A percentile compares a stretch with the other conserved stretches of the same genome.
Conservation (phyloP, 768 basidiomycete genomes). For the Boletus reticulatus region DNA sequence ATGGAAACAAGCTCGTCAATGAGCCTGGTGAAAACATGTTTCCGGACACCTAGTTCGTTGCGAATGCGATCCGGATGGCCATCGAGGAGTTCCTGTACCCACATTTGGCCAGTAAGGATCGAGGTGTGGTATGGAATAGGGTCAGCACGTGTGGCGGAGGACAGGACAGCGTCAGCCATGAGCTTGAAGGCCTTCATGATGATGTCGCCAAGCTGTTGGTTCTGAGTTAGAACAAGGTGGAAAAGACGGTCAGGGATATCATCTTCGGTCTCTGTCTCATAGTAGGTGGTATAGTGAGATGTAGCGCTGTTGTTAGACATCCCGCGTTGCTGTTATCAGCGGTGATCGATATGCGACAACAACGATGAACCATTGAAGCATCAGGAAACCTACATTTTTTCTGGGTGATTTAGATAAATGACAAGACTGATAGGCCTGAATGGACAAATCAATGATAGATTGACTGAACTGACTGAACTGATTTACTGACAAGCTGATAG, state of each 20-base stretch:
- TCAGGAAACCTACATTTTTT: too few relatives aligned
- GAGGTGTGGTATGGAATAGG: background rate
- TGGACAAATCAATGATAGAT: too few relatives aligned
- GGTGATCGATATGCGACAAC: too few relatives aligned
- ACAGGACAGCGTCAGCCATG: background rate
- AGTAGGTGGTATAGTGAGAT: background rate
- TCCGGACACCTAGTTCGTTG: background rate
- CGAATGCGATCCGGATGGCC: background rate
- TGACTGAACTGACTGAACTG: too few relatives aligned
- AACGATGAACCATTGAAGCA: too few relatives aligned
- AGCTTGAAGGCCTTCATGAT: background rate
- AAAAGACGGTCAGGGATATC: background rate
- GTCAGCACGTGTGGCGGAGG: background rate
- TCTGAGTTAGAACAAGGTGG: background rate
- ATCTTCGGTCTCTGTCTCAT: background rate
- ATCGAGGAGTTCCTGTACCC: conserved; percentile 1
- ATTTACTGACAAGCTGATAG: too few relatives aligned
- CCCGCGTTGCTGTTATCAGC: background rate
- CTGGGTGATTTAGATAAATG: too few relatives aligned
- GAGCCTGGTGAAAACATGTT: background rate
- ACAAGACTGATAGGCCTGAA: too few relatives aligned
- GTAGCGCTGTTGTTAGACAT: background rate
- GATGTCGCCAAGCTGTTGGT: background rate
- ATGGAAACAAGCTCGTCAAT: background rate
- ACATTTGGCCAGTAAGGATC: background rate